These are phyloP conservation scores for Nidula niveotomentosa DNA, from an alignment of 1,284 basidiomycete species.

Conservation along the genomic window DNA sequence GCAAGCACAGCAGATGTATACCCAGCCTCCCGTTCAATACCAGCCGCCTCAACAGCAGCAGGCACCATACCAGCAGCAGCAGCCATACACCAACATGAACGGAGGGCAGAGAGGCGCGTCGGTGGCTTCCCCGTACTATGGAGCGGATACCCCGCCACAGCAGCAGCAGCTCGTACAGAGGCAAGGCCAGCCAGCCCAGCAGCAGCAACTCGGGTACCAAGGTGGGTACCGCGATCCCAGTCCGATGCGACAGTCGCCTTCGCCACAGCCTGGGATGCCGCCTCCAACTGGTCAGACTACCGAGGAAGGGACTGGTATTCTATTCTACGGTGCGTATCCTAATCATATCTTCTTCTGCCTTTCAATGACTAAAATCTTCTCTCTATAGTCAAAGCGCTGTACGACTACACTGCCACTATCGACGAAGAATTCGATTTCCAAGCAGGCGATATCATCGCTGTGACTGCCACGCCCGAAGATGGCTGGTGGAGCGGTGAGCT, in stretches of 20 bases:
- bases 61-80: constrained; percentile 7
- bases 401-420: constrained; percentile 87
- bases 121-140: not conserved
- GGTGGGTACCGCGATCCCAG: constrained; percentile 23
- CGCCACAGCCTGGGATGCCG: constrained; percentile 30
- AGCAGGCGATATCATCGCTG: constrained; percentile 88
- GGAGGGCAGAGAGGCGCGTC: not conserved
- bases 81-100: constrained; percentile 2
- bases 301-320: constrained; percentile 74
- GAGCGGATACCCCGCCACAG: constrained; percentile 1
- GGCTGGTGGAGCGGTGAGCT: constrained; percentile 93
- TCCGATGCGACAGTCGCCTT: constrained; percentile 33
- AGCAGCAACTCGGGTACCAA: constrained; percentile 18
- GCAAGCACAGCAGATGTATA: constrained; percentile 20
- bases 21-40: constrained; percentile 14
- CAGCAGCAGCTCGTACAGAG: constrained; percentile 14
- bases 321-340: constrained; percentile 75
- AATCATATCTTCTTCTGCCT: constrained; percentile 8
- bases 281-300: constrained; percentile 65
- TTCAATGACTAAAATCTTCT: constrained; percentile 3
- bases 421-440: constrained; percentile 93
- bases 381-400: constrained; percentile 82
- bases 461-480: constrained; percentile 89
- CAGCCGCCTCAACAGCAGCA: constrained; percentile 16
- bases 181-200: constrained; percentile 8